These are phyloP conservation scores for Funneliformis caledonium DNA, from an alignment of 371 early-diverging fungal genomes.

Conservation along the genomic window DNA sequence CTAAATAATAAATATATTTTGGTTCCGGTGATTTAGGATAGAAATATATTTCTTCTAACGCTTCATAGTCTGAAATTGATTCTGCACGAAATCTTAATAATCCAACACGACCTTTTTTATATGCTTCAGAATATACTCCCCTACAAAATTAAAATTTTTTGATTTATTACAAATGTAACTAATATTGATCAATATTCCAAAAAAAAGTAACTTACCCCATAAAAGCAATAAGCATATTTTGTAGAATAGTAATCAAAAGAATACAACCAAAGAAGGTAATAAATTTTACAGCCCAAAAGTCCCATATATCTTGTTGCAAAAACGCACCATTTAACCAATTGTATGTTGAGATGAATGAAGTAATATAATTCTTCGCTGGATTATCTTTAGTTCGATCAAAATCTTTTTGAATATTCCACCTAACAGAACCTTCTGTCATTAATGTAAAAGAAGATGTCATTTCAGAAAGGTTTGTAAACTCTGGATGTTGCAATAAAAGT, in stretches of 20 bases:
- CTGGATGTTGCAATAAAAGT: no score
- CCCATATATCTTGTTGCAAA: no score
- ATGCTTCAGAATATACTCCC: background rate
- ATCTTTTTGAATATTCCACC: background rate
- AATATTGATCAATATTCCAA: background rate
- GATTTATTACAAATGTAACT: no score
- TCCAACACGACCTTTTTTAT: background rate
- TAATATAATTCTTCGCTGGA: background rate
- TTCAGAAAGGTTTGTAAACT: background rate
- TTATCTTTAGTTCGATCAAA: no score
- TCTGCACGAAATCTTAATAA: background rate
- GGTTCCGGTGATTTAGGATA: background rate
- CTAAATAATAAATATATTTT: constrained; percentile 2
- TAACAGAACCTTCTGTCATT: background rate
- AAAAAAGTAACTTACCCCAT: background rate
- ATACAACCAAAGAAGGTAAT: background rate
- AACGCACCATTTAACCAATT: no score
- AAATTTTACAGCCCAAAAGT: no score
- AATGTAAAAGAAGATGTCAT: background rate
- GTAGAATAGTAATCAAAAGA: no score
- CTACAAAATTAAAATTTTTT: background rate
- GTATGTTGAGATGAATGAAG: background rate
- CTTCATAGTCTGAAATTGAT: background rate
- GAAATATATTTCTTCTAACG: background rate
- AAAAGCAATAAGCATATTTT: no score